Evolutionary conservation across 1,284 basidiomycete species (phyloP).

Genomic region (Sphaerobolus stellatus): DNA sequence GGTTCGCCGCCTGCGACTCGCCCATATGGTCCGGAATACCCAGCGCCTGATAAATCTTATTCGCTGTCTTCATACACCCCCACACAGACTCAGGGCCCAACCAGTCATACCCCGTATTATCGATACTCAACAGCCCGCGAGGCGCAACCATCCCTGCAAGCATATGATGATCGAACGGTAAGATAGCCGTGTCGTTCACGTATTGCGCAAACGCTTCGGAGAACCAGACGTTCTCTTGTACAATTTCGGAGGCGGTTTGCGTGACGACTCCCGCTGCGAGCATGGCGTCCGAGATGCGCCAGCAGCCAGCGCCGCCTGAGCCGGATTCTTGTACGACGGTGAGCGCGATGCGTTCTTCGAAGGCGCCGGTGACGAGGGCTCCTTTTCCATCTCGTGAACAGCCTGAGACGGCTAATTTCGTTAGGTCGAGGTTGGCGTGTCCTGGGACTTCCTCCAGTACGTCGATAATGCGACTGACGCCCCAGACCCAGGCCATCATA

Average conservation of each 20-base stretch:
- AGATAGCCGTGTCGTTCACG: conserved; percentile 38
- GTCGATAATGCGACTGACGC: conserved; percentile 54
- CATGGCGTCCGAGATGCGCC: conserved; percentile 51
- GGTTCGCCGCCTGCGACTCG: conserved; percentile 50
- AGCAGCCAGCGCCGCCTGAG: conserved; percentile 53
- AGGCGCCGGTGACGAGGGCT: conserved; percentile 53
- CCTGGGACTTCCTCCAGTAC: conserved; percentile 45
- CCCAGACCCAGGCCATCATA: conserved; percentile 47
- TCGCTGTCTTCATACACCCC: conserved; percentile 50
- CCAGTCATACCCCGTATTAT: conserved; percentile 53
- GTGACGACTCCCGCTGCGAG: conserved; percentile 35
- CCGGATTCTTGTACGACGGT: conserved; percentile 59
- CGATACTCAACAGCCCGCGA: conserved; percentile 47
- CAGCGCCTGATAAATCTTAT: conserved; percentile 47
- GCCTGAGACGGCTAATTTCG: conserved; percentile 50
- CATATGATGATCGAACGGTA: conserved; percentile 55
- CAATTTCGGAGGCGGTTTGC: conserved; percentile 52
- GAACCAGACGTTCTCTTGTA: conserved; percentile 57
- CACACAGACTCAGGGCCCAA: conserved; percentile 46
- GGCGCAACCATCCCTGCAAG: conserved; percentile 54
- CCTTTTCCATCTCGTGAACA: conserved; percentile 59
- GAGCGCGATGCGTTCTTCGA: conserved; percentile 51
- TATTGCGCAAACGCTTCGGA: conserved; percentile 46
- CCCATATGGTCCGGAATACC: conserved; percentile 47
- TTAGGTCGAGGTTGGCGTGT: conserved; percentile 42